A percentile compares a stretch with the other conserved stretches of the same genome.
Conservation (phyloP, 2,329 filamentous ascomycete species). For the Escovopsis weberi region DNA sequence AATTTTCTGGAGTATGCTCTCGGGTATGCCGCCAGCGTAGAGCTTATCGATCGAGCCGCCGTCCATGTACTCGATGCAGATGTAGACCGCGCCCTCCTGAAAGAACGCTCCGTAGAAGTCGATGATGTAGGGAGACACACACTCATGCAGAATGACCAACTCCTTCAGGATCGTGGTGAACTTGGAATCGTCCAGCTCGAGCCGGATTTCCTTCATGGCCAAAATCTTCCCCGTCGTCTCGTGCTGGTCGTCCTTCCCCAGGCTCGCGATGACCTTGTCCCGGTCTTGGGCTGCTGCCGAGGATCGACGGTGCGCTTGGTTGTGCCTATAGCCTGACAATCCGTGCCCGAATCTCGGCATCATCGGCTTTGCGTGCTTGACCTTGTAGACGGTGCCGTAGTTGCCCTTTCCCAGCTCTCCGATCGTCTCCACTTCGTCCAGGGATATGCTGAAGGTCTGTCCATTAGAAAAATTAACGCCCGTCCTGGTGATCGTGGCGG, state of each 20-base stretch:
- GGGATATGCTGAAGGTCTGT: slow-evolving; percentile 78
- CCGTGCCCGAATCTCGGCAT: slow-evolving; percentile 45
- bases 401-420: slow-evolving; percentile 95
- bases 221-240: slow-evolving; percentile 64
- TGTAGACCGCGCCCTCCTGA: slow-evolving; percentile 96
- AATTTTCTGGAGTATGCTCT: slow-evolving; percentile 78
- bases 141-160: slow-evolving; percentile 88
- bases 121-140: slow-evolving; percentile 89
- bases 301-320: slow-evolving; percentile 21
- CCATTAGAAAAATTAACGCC: slow-evolving; percentile 90
- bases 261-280: not conserved
- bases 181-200: slow-evolving; percentile 93
- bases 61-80: slow-evolving; percentile 99
- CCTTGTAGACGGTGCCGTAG: slow-evolving; percentile 96
- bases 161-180: slow-evolving; percentile 97
- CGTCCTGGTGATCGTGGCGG: slow-evolving; percentile 74
- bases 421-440: slow-evolving; percentile 87
- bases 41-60: slow-evolving; percentile 95
- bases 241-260: slow-evolving; percentile 16
- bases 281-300: slow-evolving; percentile 18
- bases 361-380: slow-evolving; percentile 61
- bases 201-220: slow-evolving; percentile 98
- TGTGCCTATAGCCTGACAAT: slow-evolving; percentile 33
- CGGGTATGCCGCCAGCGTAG: slow-evolving; percentile 80
- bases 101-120: slow-evolving; percentile 99